Evolutionary conservation across 2,329 filamentous ascomycete species (phyloP).

Genomic region (Alternaria arbusti): DNA sequence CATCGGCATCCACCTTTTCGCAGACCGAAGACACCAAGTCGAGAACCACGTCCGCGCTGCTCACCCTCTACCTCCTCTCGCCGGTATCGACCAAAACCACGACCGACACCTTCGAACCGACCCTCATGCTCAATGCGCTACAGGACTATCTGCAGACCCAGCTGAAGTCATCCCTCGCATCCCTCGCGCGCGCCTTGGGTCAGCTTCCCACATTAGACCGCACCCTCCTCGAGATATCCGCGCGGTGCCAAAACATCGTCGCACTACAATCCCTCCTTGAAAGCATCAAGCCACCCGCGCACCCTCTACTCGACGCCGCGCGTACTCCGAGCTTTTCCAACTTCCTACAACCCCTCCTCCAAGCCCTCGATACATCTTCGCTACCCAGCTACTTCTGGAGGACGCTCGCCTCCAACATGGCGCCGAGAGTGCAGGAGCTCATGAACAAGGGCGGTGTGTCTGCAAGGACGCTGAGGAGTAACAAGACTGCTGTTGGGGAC

Average conservation of each 20-base stretch:
- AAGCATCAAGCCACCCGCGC: conserved; percentile 68
- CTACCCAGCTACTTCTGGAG: conserved; percentile 94
- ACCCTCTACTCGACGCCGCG: conserved; percentile 65
- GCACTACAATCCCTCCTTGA: conserved; percentile 81
- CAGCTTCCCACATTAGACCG: conserved; percentile 83
- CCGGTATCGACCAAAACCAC: conserved; percentile 63
- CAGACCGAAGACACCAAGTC: conserved; percentile 77
- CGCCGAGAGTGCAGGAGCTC: conserved; percentile 82
- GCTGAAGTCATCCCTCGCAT: conserved; percentile 77
- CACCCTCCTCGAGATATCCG: conserved; percentile 79
- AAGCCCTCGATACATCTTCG: conserved; percentile 83
- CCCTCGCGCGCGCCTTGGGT: conserved; percentile 75
- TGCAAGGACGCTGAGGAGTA: conserved; percentile 78
- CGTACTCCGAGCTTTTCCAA: conserved; percentile 38
- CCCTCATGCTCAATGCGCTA: conserved; percentile 75
- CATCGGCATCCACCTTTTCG: conserved; percentile 57
- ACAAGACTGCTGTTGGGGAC: conserved; percentile 75
- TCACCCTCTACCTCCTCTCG: conserved; percentile 81
- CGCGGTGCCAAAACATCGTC: conserved; percentile 89
- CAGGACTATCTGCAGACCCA: conserved; percentile 83
- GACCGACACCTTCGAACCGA: conserved; percentile 64
- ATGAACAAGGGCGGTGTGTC: conserved; percentile 81
- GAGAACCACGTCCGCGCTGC: conserved; percentile 74
- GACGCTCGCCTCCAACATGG: conserved; percentile 78
- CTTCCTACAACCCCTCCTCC: conserved; percentile 75